phyloP scores from a whole-genome alignment of 2,329 filamentous ascomycete species.

The Metarhizium album region DNA sequence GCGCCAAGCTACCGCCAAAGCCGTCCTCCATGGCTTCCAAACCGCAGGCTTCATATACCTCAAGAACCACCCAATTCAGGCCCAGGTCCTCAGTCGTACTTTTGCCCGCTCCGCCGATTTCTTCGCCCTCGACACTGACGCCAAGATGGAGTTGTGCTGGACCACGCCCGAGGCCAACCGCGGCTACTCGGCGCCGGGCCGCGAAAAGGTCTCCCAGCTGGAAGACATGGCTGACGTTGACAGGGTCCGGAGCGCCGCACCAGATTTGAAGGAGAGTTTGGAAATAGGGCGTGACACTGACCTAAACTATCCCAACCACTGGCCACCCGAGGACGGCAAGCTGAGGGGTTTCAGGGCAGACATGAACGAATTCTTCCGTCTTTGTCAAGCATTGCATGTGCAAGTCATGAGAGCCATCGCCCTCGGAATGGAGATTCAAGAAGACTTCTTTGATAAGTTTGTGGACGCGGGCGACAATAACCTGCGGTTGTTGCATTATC shows the following conservation, averaged over 20 bases:
- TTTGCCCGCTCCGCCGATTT: conserved; percentile 61
- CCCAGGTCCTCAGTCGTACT: conserved; percentile 45
- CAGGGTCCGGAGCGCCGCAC: conserved; percentile 44
- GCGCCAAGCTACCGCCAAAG: conserved; percentile 54
- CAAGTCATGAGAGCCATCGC: conserved; percentile 79
- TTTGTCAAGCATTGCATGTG: conserved; percentile 63
- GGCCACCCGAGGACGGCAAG: conserved; percentile 45
- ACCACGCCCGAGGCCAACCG: conserved; percentile 62
- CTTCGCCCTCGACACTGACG: conserved; percentile 50
- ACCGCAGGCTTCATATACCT: conserved; percentile 85
- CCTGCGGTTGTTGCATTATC: conserved; percentile 68
- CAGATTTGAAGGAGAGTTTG: conserved; percentile 54
- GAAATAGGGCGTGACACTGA: conserved; percentile 54
- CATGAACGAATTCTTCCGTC: conserved; percentile 66
- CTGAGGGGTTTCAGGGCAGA: conserved; percentile 52
- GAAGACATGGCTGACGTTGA: conserved; percentile 45
- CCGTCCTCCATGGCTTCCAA: conserved; percentile 72
- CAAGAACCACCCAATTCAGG: conserved; percentile 62
- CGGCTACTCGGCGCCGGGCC: conserved; percentile 58
- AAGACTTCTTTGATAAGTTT: conserved; percentile 65
- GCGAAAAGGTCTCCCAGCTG: conserved; percentile 58
- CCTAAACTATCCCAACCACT: conserved; percentile 59
- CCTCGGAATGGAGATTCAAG: conserved; percentile 63
- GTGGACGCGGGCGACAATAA: conserved; percentile 61
- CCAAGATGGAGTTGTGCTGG: conserved; percentile 61